Evolutionary conservation across 179 eudicot genomes (phyloP).

Genomic region (Corrigiola litoralis): DNA sequence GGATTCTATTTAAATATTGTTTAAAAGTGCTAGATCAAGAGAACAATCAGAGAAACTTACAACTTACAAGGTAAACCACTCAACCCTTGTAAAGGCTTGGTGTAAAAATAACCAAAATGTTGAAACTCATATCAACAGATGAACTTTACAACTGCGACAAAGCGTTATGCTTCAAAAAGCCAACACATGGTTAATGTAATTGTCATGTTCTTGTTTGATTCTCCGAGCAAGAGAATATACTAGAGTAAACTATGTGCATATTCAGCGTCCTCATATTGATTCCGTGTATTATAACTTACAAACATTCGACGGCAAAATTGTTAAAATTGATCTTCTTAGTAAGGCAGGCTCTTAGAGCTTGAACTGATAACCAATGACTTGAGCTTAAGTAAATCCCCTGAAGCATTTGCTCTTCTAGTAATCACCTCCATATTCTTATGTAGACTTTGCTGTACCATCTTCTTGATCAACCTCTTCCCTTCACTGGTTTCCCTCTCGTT

Average conservation of each 20-base stretch:
- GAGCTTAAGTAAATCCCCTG: constrained; percentile 46
- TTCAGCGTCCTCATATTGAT: not conserved
- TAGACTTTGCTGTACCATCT: constrained; percentile 75
- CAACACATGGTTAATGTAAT: not conserved
- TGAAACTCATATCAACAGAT: not conserved
- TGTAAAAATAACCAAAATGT: not conserved
- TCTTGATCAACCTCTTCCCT: constrained; percentile 72
- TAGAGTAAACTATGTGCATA: constrained; percentile 15
- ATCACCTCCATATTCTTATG: constrained; percentile 80
- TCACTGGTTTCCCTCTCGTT: constrained; percentile 38
- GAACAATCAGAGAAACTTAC: too few species aligned
- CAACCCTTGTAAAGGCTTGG: not conserved
- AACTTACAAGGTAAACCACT: too few species aligned
- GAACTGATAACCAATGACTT: constrained; percentile 73
- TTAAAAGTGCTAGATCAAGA: too few species aligned
- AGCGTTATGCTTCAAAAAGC: not conserved
- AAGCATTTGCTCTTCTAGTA: constrained; percentile 59
- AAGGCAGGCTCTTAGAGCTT: constrained; percentile 98
- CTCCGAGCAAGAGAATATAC: not conserved
- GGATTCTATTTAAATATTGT: too few species aligned
- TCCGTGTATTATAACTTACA: not conserved
- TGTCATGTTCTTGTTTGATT: not conserved
- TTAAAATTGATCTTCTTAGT: constrained; percentile 20
- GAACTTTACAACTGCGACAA: not conserved
- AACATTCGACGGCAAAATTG: not conserved